Conservation (phyloP, 176 grass and related monocot genomes). For the Oryza australiensis region DNA sequence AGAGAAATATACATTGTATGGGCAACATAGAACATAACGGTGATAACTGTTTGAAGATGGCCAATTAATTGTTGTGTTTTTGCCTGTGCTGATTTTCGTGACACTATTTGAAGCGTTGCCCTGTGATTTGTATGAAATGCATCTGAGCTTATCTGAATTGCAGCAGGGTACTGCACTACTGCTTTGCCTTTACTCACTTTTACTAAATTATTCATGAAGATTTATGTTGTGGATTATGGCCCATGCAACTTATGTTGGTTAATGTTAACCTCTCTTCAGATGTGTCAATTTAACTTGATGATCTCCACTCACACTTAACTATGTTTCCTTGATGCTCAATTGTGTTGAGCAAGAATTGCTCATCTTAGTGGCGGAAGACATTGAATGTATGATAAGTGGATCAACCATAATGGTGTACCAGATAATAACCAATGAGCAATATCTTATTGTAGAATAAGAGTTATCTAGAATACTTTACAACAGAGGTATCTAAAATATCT, state of each 20-base stretch:
- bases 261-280: conserved; percentile 2
- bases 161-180: neutral
- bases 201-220: neutral
- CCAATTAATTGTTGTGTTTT: neutral
- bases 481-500: neutral
- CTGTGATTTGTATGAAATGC: neutral
- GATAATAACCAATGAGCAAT: neutral
- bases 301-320: neutral
- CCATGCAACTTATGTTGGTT: conserved; percentile 16
- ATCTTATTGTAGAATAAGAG: neutral
- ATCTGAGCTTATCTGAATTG: neutral
- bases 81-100: neutral
- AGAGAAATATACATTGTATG: neutral
- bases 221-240: neutral
- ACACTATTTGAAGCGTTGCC: neutral
- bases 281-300: conserved; percentile 5
- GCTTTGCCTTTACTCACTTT: neutral
- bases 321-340: conserved; percentile 5
- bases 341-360: neutral
- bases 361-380: conserved; percentile 4
- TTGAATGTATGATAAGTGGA: neutral
- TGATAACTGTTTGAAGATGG: neutral
- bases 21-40: neutral
- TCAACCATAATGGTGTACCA: neutral
- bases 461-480: conserved; percentile 11